Base-by-base conservation (phyloP, 345 rosid species). In the Dimocarpus longan region DNA sequence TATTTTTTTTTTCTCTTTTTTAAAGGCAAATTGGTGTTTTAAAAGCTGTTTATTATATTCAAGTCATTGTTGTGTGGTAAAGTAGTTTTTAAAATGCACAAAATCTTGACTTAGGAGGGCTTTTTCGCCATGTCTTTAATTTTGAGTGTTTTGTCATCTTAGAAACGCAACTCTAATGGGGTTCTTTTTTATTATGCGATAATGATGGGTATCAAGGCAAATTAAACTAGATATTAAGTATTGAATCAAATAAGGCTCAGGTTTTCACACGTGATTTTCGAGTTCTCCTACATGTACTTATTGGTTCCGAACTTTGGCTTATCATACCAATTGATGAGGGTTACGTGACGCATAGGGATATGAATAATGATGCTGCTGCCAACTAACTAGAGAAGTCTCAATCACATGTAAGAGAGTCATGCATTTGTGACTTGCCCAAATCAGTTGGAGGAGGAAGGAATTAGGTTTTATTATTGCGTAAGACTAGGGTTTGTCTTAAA, bases 341-440 rank as follows among this genome's bases (percentile, higher is more conserved):
- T 69, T 68, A 60, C 81, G 83, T 74, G 62, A 62, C 40, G 70
- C 60, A 59, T 22, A 44, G 5, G 39, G 69, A 48, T 7, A 60
- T 60, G 10, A 22, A 78, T 0, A 44, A 65, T 44, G 74, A 77
- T 15, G 73, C 5, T 50, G n/a, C 39, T 24, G 42, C 78, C 74
- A 80, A 75, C 80, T 57, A 59, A 64, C 68, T 42, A 26, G 15
- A 42, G 57, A 74, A 71, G 82, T 79, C 78, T 69, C 57, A 5
- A 66, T 81, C 82, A 71, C 87, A 72, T 84, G 82, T 54, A 39
- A 50, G 60, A 22, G 79, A 43, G 77, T 87, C 84, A 77, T 71
- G 88, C 78, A 67, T 79, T 68, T 71, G 80, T 67, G 66, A 79
- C 82, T 79, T 81, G 67, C 32, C 64, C 42, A 18, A 79, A 79